phyloP scores from a whole-genome alignment of 2,329 filamentous ascomycete species.

The Zopfia rhizophila region DNA sequence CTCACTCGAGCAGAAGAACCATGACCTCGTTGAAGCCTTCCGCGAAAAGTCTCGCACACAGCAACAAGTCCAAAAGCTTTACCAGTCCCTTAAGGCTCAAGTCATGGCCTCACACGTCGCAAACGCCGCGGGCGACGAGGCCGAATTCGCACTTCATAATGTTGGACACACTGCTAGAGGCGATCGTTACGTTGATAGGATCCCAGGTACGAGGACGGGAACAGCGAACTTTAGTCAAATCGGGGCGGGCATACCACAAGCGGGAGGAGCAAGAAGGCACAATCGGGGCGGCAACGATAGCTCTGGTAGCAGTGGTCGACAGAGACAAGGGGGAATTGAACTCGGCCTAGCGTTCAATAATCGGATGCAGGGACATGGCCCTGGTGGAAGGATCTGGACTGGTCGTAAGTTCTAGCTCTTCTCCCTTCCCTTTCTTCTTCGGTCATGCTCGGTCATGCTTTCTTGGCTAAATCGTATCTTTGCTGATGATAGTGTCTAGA shows the following conservation, averaged over 20 bases:
- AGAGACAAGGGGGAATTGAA: constrained; percentile 26
- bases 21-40: constrained; percentile 73
- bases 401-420: constrained; percentile 30
- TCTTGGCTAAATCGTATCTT: background rate
- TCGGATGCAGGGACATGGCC: constrained; percentile 30
- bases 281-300: constrained; percentile 35
- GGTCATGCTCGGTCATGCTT: background rate
- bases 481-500: constrained; percentile 25
- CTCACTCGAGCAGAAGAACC: constrained; percentile 73
- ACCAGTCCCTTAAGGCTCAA: constrained; percentile 66
- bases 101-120: constrained; percentile 65
- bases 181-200: constrained; percentile 42
- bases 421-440: background rate
- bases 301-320: constrained; percentile 37
- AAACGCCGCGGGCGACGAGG: constrained; percentile 63
- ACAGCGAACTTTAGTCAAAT: constrained; percentile 34
- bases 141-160: constrained; percentile 41
- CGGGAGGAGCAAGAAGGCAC: constrained; percentile 24
- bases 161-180: constrained; percentile 32
- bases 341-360: constrained; percentile 31
- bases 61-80: constrained; percentile 72
- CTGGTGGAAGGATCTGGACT: constrained; percentile 25
- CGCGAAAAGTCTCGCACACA: constrained; percentile 77
- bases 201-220: constrained; percentile 42
- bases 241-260: constrained; percentile 23